phyloP scores from a whole-genome alignment of 176 grass and related monocot genomes.

The Lolium multiflorum region DNA sequence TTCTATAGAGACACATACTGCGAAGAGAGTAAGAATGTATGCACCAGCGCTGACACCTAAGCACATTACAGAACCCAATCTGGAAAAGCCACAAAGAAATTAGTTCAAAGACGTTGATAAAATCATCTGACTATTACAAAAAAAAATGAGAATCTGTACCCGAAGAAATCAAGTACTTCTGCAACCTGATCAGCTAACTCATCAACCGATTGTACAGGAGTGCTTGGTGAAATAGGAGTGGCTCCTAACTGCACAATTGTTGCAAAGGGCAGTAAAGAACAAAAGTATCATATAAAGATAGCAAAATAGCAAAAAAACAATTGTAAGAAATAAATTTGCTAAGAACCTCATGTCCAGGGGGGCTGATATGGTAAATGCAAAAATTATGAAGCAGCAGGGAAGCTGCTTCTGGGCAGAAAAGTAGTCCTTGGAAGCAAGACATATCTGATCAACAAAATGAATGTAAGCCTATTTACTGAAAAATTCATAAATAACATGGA shows the following conservation, averaged over 20 bases:
- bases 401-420: constrained; percentile 91
- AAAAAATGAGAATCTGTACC: constrained; percentile 56
- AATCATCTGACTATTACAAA: constrained; percentile 12
- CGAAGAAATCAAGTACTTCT: constrained; percentile 92
- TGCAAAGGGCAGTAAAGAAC: constrained; percentile 43
- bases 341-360: constrained; percentile 91
- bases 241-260: constrained; percentile 83
- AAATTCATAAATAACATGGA: constrained; percentile 29
- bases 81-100: constrained; percentile 35
- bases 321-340: constrained; percentile 32
- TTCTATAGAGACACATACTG: constrained; percentile 62
- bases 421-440: constrained; percentile 96
- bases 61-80: constrained; percentile 94
- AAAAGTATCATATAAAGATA: constrained; percentile 20
- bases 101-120: constrained; percentile 19
- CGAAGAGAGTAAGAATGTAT: constrained; percentile 97
- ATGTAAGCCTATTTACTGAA: background rate
- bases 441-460: constrained; percentile 78
- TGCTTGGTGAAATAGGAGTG: constrained; percentile 68
- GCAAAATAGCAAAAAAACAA: background rate
- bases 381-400: constrained; percentile 93
- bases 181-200: constrained; percentile 90
- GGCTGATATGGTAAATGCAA: constrained; percentile 98
- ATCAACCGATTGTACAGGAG: constrained; percentile 72
- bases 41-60: constrained; percentile 94